Evolutionary conservation across 2,329 filamentous ascomycete species (phyloP).

Genomic region (Fusarium bactridioides): DNA sequence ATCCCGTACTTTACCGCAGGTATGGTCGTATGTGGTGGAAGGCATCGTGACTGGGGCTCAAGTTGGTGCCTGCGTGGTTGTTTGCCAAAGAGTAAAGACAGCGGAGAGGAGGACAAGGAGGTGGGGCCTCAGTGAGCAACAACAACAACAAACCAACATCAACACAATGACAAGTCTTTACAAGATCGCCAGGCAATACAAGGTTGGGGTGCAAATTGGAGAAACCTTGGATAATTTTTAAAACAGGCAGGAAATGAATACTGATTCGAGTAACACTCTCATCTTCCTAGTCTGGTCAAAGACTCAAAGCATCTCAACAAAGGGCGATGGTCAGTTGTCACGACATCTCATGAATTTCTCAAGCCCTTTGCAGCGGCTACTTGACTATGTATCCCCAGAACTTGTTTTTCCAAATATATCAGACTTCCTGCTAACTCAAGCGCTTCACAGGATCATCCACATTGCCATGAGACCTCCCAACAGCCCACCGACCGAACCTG

Average conservation of each 20-base stretch:
- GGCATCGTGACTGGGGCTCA: background rate
- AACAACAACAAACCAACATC: background rate
- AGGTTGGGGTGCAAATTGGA: fast-evolving
- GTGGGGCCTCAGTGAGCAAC: background rate
- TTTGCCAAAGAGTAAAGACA: background rate
- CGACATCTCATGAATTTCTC: background rate
- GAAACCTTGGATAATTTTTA: fast-evolving
- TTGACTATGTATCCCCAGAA: fast-evolving
- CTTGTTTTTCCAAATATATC: fast-evolving
- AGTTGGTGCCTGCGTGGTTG: background rate
- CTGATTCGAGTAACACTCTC: background rate
- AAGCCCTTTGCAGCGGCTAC: too few species aligned
- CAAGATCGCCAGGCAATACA: background rate
- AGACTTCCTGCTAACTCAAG: too few species aligned
- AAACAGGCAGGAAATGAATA: too few species aligned
- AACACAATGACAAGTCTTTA: too few species aligned
- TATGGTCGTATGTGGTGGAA: slow-evolving; percentile 4
- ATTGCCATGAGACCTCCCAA: background rate
- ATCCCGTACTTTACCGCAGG: slow-evolving; percentile 2
- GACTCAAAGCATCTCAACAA: background rate
- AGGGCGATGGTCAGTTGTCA: background rate
- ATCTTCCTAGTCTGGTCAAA: background rate
- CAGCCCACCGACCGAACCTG: background rate
- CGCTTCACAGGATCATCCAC: background rate
- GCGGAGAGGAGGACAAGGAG: background rate